A percentile compares a stretch with the other conserved stretches of the same genome.
phyloP scores from a whole-genome alignment of 1,139 yeast genomes.

The Pichia sp. region DNA sequence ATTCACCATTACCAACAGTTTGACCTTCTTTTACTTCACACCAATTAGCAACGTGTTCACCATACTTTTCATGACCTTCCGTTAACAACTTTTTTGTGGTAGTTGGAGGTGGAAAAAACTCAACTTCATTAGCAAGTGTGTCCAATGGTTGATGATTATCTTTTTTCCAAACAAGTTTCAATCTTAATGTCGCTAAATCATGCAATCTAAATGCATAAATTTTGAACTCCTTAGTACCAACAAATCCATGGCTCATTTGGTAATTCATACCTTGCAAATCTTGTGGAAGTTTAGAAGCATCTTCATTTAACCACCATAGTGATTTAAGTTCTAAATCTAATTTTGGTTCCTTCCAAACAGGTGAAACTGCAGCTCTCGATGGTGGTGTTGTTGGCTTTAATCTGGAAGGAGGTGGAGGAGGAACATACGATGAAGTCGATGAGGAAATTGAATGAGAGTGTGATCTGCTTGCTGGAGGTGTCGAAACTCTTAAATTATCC shows the following conservation, averaged over 20 bases:
- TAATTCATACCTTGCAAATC: constrained; percentile 36
- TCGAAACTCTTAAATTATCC: background rate
- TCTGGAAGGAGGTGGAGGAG: constrained; percentile 18
- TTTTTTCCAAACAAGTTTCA: constrained; percentile 44
- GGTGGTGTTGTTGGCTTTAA: constrained; percentile 20
- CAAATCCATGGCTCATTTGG: constrained; percentile 31
- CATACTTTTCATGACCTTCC: constrained; percentile 38
- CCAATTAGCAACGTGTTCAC: constrained; percentile 59
- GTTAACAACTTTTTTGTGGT: constrained; percentile 38
- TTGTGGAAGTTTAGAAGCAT: constrained; percentile 32
- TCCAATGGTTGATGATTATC: constrained; percentile 24
- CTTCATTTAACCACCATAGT: constrained; percentile 41
- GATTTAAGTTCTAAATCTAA: constrained; percentile 38
- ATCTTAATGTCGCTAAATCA: constrained; percentile 46
- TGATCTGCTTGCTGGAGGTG: constrained; percentile 11
- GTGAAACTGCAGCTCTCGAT: constrained; percentile 7
- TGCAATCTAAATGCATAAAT: constrained; percentile 36
- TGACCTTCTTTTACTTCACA: constrained; percentile 49
- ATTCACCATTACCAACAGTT: constrained; percentile 65
- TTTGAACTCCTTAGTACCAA: constrained; percentile 24
- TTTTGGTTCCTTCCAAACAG: constrained; percentile 29
- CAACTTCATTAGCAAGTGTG: constrained; percentile 30
- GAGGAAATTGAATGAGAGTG: constrained; percentile 6
- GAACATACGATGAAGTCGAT: constrained; percentile 2
- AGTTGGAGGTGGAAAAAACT: constrained; percentile 44